A percentile compares a stretch with the other conserved stretches of the same genome.
These are phyloP conservation scores for Micractinium sp. DNA, from an alignment of 139 green algal species.

Conservation along the genomic window DNA sequence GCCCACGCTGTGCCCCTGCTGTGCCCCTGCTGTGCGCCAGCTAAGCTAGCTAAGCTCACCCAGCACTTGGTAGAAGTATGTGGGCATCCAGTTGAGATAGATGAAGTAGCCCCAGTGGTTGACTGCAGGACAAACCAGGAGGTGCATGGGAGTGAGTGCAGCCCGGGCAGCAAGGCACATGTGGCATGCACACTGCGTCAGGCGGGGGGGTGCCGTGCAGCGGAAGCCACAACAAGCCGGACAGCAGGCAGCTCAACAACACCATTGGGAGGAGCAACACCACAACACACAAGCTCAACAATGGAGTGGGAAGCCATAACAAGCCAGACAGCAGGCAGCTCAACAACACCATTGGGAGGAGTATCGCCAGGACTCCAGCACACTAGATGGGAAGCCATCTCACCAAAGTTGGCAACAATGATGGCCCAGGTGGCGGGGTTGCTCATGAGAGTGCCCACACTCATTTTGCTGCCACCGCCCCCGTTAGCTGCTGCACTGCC, in stretches of 20 bases:
- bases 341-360: too few relatives aligned
- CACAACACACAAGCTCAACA: neutral
- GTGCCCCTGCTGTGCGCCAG: neutral
- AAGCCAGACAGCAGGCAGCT: neutral
- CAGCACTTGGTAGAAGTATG: slow-evolving; percentile 84
- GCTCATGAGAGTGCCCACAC: slow-evolving; percentile 57
- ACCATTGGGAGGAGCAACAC: too few relatives aligned
- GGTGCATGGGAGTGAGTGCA: neutral
- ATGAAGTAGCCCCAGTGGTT: slow-evolving; percentile 95
- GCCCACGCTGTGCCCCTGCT: too few relatives aligned
- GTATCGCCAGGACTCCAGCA: neutral
- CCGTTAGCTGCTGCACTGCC: neutral
- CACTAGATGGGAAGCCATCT: neutral
- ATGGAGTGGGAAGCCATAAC: neutral
- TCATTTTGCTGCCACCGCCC: slow-evolving; percentile 15
- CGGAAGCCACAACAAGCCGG: too few relatives aligned
- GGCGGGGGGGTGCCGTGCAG: too few relatives aligned
- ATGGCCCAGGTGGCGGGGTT: slow-evolving; percentile 83
- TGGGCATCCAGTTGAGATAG: slow-evolving; percentile 95
- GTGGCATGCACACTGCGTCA: neutral
- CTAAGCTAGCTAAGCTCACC: neutral
- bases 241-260: neutral
- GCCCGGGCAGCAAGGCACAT: too few relatives aligned
- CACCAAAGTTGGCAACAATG: slow-evolving; percentile 81
- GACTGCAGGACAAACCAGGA: slow-evolving; percentile 1